Evolutionary conservation across 306 rosid species (phyloP).

Genomic region (Quercus variabilis): DNA sequence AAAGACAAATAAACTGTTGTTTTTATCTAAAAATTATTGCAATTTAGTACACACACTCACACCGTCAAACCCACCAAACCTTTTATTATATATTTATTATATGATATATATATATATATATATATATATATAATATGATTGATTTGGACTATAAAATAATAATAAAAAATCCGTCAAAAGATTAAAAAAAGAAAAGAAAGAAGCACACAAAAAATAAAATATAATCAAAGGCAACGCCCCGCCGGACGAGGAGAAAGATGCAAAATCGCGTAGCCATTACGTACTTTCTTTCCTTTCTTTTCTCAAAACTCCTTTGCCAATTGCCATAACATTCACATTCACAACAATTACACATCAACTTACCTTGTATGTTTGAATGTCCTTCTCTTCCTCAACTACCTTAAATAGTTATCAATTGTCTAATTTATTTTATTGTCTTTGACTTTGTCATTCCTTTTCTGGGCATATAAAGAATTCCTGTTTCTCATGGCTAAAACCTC

Average conservation of each 20-base stretch:
- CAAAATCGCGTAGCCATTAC: conserved; percentile 17
- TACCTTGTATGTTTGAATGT: not conserved
- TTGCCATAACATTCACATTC: no score
- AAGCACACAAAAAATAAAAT: not conserved
- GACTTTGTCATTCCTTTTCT: not conserved
- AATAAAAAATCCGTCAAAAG: not conserved
- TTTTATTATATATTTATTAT: no score
- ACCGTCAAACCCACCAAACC: no score
- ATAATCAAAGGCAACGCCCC: not conserved
- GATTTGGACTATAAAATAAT: no score
- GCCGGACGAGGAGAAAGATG: not conserved
- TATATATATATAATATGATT: no score
- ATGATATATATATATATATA: no score
- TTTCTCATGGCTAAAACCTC: conserved; percentile 4
- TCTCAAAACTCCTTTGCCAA: not conserved
- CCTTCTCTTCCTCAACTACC: not conserved
- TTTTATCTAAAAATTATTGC: no score
- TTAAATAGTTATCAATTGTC: not conserved
- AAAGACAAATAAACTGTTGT: accelerated
- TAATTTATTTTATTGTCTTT: not conserved
- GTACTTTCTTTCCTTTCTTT: not conserved
- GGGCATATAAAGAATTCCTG: not conserved
- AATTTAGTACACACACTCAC: no score
- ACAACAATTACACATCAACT: not conserved
- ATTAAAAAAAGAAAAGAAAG: not conserved